phyloP scores from a whole-genome alignment of 2,329 filamentous ascomycete species.

The Talaromyces sp. region DNA sequence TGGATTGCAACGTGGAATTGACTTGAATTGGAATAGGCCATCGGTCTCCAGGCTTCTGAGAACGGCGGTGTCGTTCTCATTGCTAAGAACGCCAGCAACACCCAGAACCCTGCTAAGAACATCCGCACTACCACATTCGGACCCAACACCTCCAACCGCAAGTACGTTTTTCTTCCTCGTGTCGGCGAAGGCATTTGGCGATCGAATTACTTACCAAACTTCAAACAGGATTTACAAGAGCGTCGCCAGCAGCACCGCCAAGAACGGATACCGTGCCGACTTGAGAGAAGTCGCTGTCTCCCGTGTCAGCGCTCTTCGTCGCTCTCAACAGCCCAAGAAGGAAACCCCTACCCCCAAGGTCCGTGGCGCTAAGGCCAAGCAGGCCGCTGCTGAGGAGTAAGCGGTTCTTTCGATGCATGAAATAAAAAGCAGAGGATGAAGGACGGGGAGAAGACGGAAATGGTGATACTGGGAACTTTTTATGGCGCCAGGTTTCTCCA shows the following conservation, averaged over 20 bases:
- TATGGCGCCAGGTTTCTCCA: constrained; percentile 9
- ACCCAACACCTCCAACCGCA: constrained; percentile 72
- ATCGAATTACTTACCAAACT: constrained; percentile 25
- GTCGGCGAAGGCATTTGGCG: neutral
- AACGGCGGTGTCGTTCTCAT: constrained; percentile 77
- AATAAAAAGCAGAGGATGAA: constrained; percentile 1
- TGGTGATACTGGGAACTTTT: constrained; percentile 3
- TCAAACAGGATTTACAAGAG: constrained; percentile 75
- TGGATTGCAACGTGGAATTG: neutral
- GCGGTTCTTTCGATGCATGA: neutral
- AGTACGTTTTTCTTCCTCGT: constrained; percentile 55
- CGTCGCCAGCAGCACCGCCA: constrained; percentile 78
- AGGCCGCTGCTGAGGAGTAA: constrained; percentile 54
- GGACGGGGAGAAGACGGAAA: neutral
- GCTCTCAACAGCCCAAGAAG: constrained; percentile 77
- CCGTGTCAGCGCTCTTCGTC: constrained; percentile 81
- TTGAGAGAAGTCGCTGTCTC: constrained; percentile 75
- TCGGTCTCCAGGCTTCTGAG: constrained; percentile 73
- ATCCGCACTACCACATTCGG: constrained; percentile 67
- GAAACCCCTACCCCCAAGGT: constrained; percentile 69
- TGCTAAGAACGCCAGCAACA: constrained; percentile 76
- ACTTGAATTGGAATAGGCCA: constrained; percentile 57
- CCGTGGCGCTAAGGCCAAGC: constrained; percentile 74
- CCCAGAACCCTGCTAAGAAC: constrained; percentile 70
- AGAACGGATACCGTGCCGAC: constrained; percentile 80